Base-by-base conservation (phyloP, 345 rosid genomes). In the Trapa incisa region DNA sequence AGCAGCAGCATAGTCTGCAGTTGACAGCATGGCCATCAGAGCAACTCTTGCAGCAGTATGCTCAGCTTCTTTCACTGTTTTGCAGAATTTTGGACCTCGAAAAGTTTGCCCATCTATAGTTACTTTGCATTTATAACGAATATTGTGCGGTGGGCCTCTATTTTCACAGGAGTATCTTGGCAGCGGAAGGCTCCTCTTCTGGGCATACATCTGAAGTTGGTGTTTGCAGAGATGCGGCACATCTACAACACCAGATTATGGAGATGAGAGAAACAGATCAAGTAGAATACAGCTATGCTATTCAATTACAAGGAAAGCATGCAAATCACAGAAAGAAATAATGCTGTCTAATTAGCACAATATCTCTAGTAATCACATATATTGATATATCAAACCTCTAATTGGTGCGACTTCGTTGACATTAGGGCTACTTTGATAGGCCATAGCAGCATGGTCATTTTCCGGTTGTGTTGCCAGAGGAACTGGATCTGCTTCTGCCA, bases 31-130 rank as follows among this genome's bases (percentile, higher is more conserved):
- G 60, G 83, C 67, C 65, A 47, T 48, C 60, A 81, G 63, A 47
- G 85, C 85, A 73, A 41, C 73, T 67, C 66, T 73, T 36, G 85
- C 85, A 71, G 81, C 83, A 50, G 76, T 75, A 67, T 72, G 74
- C 68, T 82, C 83, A n/a, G 81, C 85, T 61, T 69, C 75, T 63
- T 67, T 79, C 66, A 79, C 37, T 2, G 80, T 73, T 58, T 70
- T 29, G 48, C 61, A 77, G 15, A 61, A 71, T 11, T 67, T 73
- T 35, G 5, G 58, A 69, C 73, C 61, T 58, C 48, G 78, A 70
- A 66, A 77, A 39, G 76, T 77, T 65, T 68, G 35, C 16, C 79
- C 85, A 63, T 64, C 78, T 63, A 82, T 33, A 22, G 69, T 72
- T 14, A 82, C 85, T 68, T 66, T 69, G 69, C 80, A 73, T 66